phyloP scores from a whole-genome alignment of 176 grass and related monocot species.

The Olyra latifolia region DNA sequence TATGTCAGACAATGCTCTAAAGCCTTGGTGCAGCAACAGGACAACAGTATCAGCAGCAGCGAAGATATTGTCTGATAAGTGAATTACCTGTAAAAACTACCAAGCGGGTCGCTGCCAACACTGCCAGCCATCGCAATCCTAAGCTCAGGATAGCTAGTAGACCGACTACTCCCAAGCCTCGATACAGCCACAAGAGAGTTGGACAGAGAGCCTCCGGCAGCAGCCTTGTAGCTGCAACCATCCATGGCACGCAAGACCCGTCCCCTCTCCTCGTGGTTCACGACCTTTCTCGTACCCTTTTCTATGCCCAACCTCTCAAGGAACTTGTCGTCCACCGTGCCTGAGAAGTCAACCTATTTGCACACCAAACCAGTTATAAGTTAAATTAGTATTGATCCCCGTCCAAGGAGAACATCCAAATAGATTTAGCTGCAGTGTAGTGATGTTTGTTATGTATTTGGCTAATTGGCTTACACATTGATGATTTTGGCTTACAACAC shows the following conservation, averaged over 20 bases:
- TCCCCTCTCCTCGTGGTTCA: slow-evolving; percentile 95
- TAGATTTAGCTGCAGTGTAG: not conserved
- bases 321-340: slow-evolving; percentile 79
- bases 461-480: not conserved
- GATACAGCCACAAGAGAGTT: slow-evolving; percentile 87
- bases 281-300: slow-evolving; percentile 79
- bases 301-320: slow-evolving; percentile 66
- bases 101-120: slow-evolving; percentile 80
- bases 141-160: slow-evolving; percentile 52
- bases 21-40: not conserved
- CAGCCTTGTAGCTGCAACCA: slow-evolving; percentile 94
- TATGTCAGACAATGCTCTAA: slow-evolving; percentile 25
- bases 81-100: slow-evolving; percentile 87
- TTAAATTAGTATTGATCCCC: slow-evolving; percentile 18
- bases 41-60: not conserved
- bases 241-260: slow-evolving; percentile 80
- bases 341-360: slow-evolving; percentile 87
- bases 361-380: not conserved
- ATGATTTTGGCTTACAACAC: not conserved
- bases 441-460: not conserved
- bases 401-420: not conserved
- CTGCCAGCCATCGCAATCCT: slow-evolving; percentile 86
- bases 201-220: slow-evolving; percentile 84
- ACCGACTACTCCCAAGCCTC: slow-evolving; percentile 55
- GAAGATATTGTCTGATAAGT: not conserved